Evolutionary conservation across 2,329 filamentous ascomycete species (phyloP).

Genomic region (Dactylella cylindrospora): DNA sequence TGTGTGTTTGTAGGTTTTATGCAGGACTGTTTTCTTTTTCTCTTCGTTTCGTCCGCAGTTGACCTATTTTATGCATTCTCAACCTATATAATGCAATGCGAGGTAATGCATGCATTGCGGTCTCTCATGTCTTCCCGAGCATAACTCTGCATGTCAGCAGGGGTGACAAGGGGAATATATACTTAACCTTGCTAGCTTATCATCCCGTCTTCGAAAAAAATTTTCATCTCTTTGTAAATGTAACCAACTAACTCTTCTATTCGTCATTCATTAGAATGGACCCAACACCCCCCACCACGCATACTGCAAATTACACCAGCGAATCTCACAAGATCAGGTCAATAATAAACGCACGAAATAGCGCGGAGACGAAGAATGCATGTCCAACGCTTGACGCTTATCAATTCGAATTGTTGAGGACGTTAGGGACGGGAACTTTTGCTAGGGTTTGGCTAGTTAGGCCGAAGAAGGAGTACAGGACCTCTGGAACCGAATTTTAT

Average conservation of each 20-base stretch:
- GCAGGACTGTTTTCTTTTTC: too few species aligned
- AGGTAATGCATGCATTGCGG: too few species aligned
- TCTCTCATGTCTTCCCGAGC: too few species aligned
- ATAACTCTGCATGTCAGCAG: too few species aligned
- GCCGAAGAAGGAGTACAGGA: constrained; percentile 58
- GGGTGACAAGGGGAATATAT: too few species aligned
- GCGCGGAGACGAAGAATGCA: constrained; percentile 47
- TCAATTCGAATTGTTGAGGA: constrained; percentile 74
- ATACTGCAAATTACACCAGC: constrained; percentile 1
- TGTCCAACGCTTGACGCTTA: constrained; percentile 54
- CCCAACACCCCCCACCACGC: constrained; percentile 12
- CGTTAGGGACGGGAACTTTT: constrained; percentile 74
- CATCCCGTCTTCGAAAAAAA: too few species aligned
- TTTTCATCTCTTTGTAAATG: too few species aligned
- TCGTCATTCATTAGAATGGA: constrained; percentile 30
- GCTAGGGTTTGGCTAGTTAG: constrained; percentile 78
- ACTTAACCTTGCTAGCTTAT: too few species aligned
- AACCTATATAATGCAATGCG: too few species aligned
- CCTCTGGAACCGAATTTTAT: constrained; percentile 48
- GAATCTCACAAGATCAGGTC: constrained; percentile 26
- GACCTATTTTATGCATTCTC: background rate
- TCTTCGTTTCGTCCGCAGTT: background rate
- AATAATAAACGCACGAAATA: constrained; percentile 36
- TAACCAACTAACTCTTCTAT: too few species aligned
- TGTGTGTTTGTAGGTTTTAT: too few species aligned